Evolutionary conservation across 345 rosid species (phyloP).

Genomic region (Streptanthus diversifolius): DNA sequence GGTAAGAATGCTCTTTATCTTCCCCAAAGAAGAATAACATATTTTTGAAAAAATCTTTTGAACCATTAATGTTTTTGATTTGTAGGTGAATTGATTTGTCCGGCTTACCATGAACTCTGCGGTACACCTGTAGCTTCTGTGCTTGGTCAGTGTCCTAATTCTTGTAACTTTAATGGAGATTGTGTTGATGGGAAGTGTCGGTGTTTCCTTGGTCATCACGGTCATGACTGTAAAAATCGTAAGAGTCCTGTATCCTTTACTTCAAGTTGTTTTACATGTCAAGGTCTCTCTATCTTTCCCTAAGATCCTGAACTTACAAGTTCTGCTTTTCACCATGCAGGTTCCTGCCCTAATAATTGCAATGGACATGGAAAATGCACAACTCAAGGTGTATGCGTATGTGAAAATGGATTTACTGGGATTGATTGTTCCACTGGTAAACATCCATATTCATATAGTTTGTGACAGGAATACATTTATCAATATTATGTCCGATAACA

Average conservation of each 20-base stretch:
- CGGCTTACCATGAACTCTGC: constrained; percentile 91
- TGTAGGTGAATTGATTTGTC: constrained; percentile 89
- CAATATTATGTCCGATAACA: not conserved
- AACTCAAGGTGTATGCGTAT: constrained; percentile 64
- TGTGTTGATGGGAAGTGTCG: constrained; percentile 83
- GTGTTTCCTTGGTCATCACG: constrained; percentile 87
- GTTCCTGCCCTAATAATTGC: constrained; percentile 87
- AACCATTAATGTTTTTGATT: constrained; percentile 19
- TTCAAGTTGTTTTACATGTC: not conserved
- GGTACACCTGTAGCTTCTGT: constrained; percentile 45
- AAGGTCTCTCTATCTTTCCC: constrained; percentile 4
- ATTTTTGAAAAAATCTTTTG: not conserved
- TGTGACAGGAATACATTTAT: not conserved
- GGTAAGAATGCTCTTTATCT: constrained; percentile 42
- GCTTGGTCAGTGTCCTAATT: constrained; percentile 72
- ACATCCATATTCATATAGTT: not conserved
- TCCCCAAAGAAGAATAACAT: not conserved
- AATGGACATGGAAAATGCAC: constrained; percentile 79
- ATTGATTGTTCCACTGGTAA: constrained; percentile 94
- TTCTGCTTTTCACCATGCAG: constrained; percentile 37
- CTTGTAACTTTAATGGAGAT: constrained; percentile 88
- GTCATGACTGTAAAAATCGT: constrained; percentile 87
- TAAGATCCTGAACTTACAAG: not conserved
- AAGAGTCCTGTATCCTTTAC: constrained; percentile 36
- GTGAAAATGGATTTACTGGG: constrained; percentile 80